Conservation (phyloP, 345 rosid species). For the Euphorbia lathyris region DNA sequence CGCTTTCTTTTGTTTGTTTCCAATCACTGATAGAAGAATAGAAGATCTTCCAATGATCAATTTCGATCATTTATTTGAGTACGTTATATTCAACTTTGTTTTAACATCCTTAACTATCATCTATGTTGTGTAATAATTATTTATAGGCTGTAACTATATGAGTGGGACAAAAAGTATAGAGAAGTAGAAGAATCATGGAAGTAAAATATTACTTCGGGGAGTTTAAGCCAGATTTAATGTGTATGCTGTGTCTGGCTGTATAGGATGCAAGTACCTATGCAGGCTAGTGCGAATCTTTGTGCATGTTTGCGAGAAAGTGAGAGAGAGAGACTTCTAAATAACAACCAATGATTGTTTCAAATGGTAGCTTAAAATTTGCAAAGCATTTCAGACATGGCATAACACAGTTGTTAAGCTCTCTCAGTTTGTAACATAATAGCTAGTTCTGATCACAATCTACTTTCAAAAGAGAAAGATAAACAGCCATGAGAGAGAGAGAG, state of each 20-base stretch:
- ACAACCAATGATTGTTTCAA: not conserved
- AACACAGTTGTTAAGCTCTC: not conserved
- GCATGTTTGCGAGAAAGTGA: not conserved
- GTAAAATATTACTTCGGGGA: not conserved
- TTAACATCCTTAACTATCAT: conserved; percentile 13
- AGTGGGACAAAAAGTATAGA: not conserved
- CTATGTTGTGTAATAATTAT: not conserved
- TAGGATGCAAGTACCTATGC: not conserved
- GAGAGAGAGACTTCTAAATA: not conserved
- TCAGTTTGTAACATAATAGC: not conserved
- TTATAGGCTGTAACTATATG: not conserved
- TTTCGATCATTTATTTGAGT: conserved; percentile 80
- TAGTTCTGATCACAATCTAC: not conserved
- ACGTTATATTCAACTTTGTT: conserved; percentile 44
- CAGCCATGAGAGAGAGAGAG: not conserved
- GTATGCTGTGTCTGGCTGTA: not conserved
- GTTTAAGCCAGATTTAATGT: not conserved
- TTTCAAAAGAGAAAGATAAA: not conserved
- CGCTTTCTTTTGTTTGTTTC: conserved; percentile 85
- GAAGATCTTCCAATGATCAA: conserved; percentile 71
- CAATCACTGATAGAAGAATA: conserved; percentile 49
- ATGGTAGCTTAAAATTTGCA: too few species aligned
- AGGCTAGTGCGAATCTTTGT: not conserved
- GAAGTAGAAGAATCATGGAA: not conserved
- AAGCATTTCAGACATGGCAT: not conserved